Conservation (phyloP, 495 filamentous ascomycete species). For the Trichoderma orchidacearum region DNA sequence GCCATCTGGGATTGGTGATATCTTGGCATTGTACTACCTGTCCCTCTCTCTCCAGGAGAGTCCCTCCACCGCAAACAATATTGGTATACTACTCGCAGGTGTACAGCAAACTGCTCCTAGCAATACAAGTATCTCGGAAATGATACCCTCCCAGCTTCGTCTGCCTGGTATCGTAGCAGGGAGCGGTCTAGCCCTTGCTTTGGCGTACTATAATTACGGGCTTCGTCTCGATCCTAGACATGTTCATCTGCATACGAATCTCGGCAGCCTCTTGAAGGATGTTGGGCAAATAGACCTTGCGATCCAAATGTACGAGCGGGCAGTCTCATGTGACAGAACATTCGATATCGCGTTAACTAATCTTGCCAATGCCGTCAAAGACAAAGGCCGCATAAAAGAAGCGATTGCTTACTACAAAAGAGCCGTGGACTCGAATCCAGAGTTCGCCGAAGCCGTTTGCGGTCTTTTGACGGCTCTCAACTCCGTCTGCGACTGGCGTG, state of each 20-base stretch:
- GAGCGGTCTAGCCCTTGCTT: slow-evolving; percentile 74
- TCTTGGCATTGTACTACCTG: slow-evolving; percentile 89
- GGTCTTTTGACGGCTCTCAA: slow-evolving; percentile 92
- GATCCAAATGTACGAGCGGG: slow-evolving; percentile 95
- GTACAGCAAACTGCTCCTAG: slow-evolving; percentile 63
- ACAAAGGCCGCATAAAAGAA: slow-evolving; percentile 83
- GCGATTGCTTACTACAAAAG: slow-evolving; percentile 86
- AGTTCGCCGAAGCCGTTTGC: slow-evolving; percentile 96
- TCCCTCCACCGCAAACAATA: slow-evolving; percentile 96
- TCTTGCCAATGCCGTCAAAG: slow-evolving; percentile 94
- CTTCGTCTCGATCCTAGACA: slow-evolving; percentile 73
- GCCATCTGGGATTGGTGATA: slow-evolving; percentile 75
- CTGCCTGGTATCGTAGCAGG: slow-evolving; percentile 76
- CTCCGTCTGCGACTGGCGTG: slow-evolving; percentile 91
- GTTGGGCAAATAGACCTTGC: slow-evolving; percentile 85
- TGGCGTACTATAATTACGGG: slow-evolving; percentile 93
- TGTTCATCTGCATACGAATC: slow-evolving; percentile 96
- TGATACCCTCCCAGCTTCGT: slow-evolving; percentile 14
- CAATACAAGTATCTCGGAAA: neutral
- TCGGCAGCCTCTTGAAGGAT: slow-evolving; percentile 92
- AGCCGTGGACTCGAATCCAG: slow-evolving; percentile 79
- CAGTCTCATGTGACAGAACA: slow-evolving; percentile 75
- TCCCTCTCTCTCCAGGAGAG: slow-evolving; percentile 91
- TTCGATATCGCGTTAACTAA: slow-evolving; percentile 98
- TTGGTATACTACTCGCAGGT: slow-evolving; percentile 88